These are phyloP conservation scores for Russula sp. DNA, from an alignment of 768 basidiomycete species.

Conservation along the genomic window DNA sequence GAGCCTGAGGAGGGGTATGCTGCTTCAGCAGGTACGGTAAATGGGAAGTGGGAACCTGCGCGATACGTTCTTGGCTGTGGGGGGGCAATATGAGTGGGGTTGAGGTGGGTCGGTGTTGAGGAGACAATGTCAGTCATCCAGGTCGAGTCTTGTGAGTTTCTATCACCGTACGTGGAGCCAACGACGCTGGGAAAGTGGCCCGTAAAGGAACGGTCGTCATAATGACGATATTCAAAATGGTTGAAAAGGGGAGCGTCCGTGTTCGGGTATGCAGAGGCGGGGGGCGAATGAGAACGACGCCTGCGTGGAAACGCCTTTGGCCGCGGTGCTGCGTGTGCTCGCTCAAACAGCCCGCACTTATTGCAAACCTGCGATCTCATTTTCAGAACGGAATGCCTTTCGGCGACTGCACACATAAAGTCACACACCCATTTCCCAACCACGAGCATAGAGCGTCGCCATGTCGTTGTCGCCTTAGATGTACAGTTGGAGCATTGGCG, in stretches of 20 bases:
- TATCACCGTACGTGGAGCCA: background rate
- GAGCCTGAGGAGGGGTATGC: too few relatives aligned
- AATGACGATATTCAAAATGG: background rate
- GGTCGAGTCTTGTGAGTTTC: background rate
- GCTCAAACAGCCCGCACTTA: slow-evolving; percentile 77
- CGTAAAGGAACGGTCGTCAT: background rate
- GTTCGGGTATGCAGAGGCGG: background rate
- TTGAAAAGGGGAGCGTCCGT: background rate
- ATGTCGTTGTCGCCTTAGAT: slow-evolving; percentile 77
- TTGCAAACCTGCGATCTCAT: slow-evolving; percentile 33
- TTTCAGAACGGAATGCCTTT: slow-evolving; percentile 1
- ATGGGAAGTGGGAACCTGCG: background rate
- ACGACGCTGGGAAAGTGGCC: background rate
- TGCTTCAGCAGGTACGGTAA: background rate
- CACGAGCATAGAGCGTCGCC: slow-evolving; percentile 69
- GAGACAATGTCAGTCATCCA: slow-evolving; percentile 4
- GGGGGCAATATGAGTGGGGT: background rate
- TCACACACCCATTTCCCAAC: slow-evolving; percentile 65
- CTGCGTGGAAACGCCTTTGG: slow-evolving; percentile 38
- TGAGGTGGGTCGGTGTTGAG: background rate
- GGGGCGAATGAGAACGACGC: slow-evolving; percentile 10
- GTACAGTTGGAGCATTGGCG: slow-evolving; percentile 79
- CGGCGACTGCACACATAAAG: background rate
- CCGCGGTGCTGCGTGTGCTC: slow-evolving; percentile 70
- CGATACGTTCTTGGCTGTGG: background rate